These are phyloP conservation scores for Magnaporthiopsis incrustans DNA, from an alignment of 2,329 filamentous ascomycete species.

Conservation along the genomic window DNA sequence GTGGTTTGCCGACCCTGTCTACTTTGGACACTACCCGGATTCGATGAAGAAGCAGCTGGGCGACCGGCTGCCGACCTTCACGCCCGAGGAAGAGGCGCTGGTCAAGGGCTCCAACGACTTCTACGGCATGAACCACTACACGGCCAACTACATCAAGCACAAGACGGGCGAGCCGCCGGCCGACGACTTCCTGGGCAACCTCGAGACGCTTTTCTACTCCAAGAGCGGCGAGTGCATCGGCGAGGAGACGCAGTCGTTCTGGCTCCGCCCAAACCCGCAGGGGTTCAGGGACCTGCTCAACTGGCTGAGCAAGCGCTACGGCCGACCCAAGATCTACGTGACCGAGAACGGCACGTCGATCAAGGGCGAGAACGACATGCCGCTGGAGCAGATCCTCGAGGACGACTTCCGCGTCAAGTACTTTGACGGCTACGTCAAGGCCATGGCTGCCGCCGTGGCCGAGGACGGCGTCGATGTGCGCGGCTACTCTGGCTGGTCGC, in stretches of 20 bases:
- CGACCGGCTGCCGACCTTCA: slow-evolving; percentile 66
- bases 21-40: slow-evolving; percentile 74
- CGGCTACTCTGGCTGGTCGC: slow-evolving; percentile 79
- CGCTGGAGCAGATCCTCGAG: slow-evolving; percentile 61
- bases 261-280: slow-evolving; percentile 67
- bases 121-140: slow-evolving; percentile 94
- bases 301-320: slow-evolving; percentile 73
- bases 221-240: slow-evolving; percentile 69
- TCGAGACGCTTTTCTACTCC: slow-evolving; percentile 64
- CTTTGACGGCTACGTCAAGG: slow-evolving; percentile 68
- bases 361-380: slow-evolving; percentile 73
- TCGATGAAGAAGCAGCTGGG: slow-evolving; percentile 79
- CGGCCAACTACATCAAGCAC: slow-evolving; percentile 77
- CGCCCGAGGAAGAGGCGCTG: slow-evolving; percentile 61
- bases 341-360: slow-evolving; percentile 85
- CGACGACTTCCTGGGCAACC: slow-evolving; percentile 66
- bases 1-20: slow-evolving; percentile 85
- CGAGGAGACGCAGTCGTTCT: slow-evolving; percentile 72
- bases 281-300: slow-evolving; percentile 71
- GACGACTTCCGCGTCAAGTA: slow-evolving; percentile 79
- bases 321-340: slow-evolving; percentile 70
- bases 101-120: slow-evolving; percentile 86
- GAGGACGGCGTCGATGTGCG: slow-evolving; percentile 70
- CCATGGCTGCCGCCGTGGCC: slow-evolving; percentile 63
- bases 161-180: slow-evolving; percentile 50